phyloP scores from a whole-genome alignment of 257 asterid genomes.

The Forsythia viridissima region DNA sequence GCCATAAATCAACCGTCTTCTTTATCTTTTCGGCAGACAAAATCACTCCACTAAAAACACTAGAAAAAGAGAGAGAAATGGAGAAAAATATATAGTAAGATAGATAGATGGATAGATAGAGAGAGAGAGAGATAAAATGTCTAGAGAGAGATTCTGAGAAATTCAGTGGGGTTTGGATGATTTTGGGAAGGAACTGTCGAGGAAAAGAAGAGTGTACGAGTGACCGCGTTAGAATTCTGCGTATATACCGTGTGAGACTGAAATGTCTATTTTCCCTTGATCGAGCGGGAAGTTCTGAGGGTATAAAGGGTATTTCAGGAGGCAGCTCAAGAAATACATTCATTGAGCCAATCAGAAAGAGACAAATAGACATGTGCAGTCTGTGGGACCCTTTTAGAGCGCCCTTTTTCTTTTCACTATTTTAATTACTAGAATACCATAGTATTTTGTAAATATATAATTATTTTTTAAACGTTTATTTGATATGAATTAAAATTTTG shows the following conservation, averaged over 20 bases:
- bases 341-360: slow-evolving; percentile 20
- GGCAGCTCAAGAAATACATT: slow-evolving; percentile 3
- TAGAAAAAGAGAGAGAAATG: background rate
- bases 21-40: background rate
- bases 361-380: slow-evolving; percentile 26
- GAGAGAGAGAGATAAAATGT: background rate
- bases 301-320: slow-evolving; percentile 24
- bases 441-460: too few species aligned
- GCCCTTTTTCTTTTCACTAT: too few species aligned
- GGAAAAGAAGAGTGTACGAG: slow-evolving; percentile 21
- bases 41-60: background rate
- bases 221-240: slow-evolving; percentile 47
- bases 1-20: slow-evolving; percentile 41
- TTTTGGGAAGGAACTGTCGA: slow-evolving; percentile 24
- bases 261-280: slow-evolving; percentile 29
- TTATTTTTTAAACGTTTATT: too few species aligned
- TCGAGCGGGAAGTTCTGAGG: slow-evolving; percentile 9
- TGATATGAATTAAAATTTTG: too few species aligned
- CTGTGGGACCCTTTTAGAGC: too few species aligned
- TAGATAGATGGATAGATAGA: too few species aligned
- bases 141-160: slow-evolving; percentile 35
- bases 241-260: slow-evolving; percentile 58
- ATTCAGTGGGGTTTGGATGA: slow-evolving; percentile 40
- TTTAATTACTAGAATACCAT: too few species aligned
- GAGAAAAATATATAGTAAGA: slow-evolving; percentile 9